phyloP scores from a whole-genome alignment of 371 early-diverging fungal species.

The Actinomortierella ambigua region DNA sequence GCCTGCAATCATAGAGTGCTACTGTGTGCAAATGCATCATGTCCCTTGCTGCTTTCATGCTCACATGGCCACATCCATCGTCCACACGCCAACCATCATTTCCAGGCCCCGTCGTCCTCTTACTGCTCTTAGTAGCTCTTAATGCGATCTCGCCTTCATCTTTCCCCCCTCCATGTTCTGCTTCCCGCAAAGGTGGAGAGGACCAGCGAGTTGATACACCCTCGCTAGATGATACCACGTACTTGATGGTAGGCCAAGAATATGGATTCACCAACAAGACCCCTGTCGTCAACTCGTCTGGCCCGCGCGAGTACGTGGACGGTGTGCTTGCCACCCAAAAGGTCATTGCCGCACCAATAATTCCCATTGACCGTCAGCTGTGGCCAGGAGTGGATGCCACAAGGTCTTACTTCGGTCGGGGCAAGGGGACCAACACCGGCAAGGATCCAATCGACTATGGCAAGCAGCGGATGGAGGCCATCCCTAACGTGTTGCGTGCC shows the following conservation, averaged over 20 bases:
- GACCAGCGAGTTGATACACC: conserved; percentile 42
- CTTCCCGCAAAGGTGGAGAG: too few relatives aligned
- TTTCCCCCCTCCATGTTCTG: too few relatives aligned
- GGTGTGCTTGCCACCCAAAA: conserved; percentile 38
- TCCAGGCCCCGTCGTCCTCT: too few relatives aligned
- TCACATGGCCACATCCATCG: too few relatives aligned
- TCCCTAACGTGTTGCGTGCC: conserved; percentile 28
- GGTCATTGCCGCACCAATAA: conserved; percentile 25
- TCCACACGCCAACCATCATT: too few relatives aligned
- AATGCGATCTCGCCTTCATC: too few relatives aligned
- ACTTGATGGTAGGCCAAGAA: conserved; percentile 17
- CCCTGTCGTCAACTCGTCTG: conserved; percentile 14
- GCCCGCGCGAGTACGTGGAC: conserved; percentile 26
- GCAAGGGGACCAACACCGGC: neutral
- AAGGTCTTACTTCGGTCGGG: conserved; percentile 30
- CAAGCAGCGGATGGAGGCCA: conserved; percentile 14
- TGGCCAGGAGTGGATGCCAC: conserved; percentile 35
- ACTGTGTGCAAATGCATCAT: too few relatives aligned
- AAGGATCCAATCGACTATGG: conserved; percentile 5
- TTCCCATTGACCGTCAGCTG: conserved; percentile 32
- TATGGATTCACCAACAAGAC: conserved; percentile 27
- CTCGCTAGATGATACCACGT: conserved; percentile 21
- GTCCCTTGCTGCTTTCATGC: too few relatives aligned
- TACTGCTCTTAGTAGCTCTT: too few relatives aligned
- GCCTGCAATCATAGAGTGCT: too few relatives aligned